Base-by-base conservation (phyloP, 1,139 yeast species). In the Meyerozyma sp. region DNA sequence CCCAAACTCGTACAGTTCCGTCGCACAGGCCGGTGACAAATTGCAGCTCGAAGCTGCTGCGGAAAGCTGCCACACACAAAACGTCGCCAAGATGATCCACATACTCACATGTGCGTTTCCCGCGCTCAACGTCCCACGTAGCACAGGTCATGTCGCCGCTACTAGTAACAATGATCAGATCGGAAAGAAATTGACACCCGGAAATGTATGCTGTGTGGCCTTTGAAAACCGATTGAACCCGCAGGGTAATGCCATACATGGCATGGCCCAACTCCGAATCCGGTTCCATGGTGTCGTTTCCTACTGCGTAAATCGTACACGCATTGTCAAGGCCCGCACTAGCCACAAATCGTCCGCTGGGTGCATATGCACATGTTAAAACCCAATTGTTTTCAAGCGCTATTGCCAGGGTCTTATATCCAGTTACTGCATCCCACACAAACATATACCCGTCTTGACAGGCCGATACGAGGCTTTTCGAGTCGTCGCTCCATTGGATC, bases 401-500 rank as follows among this genome's bases (percentile, higher is more conserved):
- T 14, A 90, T 78, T 1, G 90, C 90, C 48, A 82, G 80, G 45
- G 77, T 72, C 57, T 91, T 91, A 51, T 77, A 68, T 2, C 93
- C 93, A 1, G 88, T 78, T 2, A 76, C 68, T 0, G 90, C 75
- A 59, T 90, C 93, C 97, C 97, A 91, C 27, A 89, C 63, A 40
- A 91, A 72, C 70, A 89, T 73, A 56, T 79, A 85, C 2, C 96
- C 96, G 62, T 91, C 97, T 58, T 88, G 96, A 29, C 94, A 82
- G 0, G 90, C 89, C 38, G 90, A 80, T 9, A 89, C 65, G 3
- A 91, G 58, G 36, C 70, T 73, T 36, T 67, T 62, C 13, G 87
- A 78, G 54, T 85, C 84, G 1, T 68, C 58, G 42, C 82, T 75
- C 93, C 96, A 86, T 43, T 79, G 72, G 50, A 86, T 68, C 48